Percentiles rank a stretch among this genome's conserved stretches.
phyloP scores from a whole-genome alignment of 1,284 basidiomycete species.

The Naganishia albida region DNA sequence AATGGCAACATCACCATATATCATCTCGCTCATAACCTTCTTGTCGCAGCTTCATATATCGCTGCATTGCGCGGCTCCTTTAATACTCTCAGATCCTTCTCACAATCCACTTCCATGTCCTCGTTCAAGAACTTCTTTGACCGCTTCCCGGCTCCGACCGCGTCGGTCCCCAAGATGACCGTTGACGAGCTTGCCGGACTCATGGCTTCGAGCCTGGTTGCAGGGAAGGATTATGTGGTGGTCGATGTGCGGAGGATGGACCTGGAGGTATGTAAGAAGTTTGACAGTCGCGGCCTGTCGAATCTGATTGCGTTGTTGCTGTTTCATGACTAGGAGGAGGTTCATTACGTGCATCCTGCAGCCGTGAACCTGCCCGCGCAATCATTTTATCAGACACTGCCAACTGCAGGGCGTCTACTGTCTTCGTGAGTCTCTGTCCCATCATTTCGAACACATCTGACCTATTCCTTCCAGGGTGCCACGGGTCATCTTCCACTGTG shows the following conservation, averaged over 20 bases:
- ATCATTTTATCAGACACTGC: slow-evolving; percentile 42
- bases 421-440: slow-evolving; percentile 5
- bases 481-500: slow-evolving; percentile 49
- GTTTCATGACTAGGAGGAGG: slow-evolving; percentile 34
- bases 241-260: slow-evolving; percentile 43
- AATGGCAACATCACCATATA: no score
- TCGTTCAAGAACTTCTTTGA: slow-evolving; percentile 34
- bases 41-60: no score
- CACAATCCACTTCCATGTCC: background rate
- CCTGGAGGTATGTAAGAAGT: slow-evolving; percentile 37
- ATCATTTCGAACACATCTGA: background rate
- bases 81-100: background rate
- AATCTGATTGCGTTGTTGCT: background rate
- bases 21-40: no score
- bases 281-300: no score
- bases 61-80: no score
- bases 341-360: slow-evolving; percentile 37
- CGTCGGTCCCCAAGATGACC: slow-evolving; percentile 31
- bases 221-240: slow-evolving; percentile 39
- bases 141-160: slow-evolving; percentile 34
- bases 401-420: slow-evolving; percentile 33
- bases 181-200: slow-evolving; percentile 36
- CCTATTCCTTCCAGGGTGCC: slow-evolving; percentile 2
- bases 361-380: slow-evolving; percentile 48
- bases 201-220: slow-evolving; percentile 4